phyloP scores from a whole-genome alignment of 2,329 filamentous ascomycete species.

The Beauveria sp. region DNA sequence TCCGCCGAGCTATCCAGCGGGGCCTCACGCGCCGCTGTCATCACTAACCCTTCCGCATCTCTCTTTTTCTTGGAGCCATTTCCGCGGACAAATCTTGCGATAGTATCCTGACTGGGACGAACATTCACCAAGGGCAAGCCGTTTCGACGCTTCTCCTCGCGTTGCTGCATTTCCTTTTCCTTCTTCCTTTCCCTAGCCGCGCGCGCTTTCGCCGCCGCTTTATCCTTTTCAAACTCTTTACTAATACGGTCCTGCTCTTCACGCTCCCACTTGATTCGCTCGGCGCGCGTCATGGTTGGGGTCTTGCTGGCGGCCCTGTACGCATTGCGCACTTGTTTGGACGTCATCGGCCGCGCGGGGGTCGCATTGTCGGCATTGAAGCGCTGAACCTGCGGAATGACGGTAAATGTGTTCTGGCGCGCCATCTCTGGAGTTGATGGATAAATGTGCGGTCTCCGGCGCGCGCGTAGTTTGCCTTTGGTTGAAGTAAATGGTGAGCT shows the following conservation, averaged over 20 bases:
- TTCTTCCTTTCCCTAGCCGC: slow-evolving; percentile 47
- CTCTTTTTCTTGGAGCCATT: slow-evolving; percentile 25
- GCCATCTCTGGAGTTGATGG: slow-evolving; percentile 22
- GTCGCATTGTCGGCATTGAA: slow-evolving; percentile 13
- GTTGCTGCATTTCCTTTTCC: slow-evolving; percentile 41
- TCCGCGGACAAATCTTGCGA: slow-evolving; percentile 42
- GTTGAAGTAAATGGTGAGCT: not conserved
- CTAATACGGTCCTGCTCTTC: slow-evolving; percentile 48
- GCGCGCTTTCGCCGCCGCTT: slow-evolving; percentile 39
- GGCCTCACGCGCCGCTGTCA: not conserved
- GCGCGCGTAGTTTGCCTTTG: not conserved
- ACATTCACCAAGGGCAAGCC: slow-evolving; percentile 47
- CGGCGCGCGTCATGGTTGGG: slow-evolving; percentile 31
- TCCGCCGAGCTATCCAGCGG: slow-evolving; percentile 13
- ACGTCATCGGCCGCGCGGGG: slow-evolving; percentile 30
- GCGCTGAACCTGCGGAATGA: slow-evolving; percentile 29
- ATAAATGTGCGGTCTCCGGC: not conserved
- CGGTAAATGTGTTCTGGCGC: slow-evolving; percentile 36
- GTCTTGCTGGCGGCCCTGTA: slow-evolving; percentile 27
- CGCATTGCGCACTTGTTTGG: slow-evolving; percentile 33
- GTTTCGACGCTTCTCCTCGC: slow-evolving; percentile 41
- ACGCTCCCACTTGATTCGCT: slow-evolving; percentile 32
- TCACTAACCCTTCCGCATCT: slow-evolving; percentile 15
- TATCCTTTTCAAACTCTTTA: slow-evolving; percentile 43
- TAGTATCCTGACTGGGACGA: slow-evolving; percentile 49